Evolutionary conservation across 306 rosid genomes (phyloP).

Genomic region (Lathyrus aphaca): DNA sequence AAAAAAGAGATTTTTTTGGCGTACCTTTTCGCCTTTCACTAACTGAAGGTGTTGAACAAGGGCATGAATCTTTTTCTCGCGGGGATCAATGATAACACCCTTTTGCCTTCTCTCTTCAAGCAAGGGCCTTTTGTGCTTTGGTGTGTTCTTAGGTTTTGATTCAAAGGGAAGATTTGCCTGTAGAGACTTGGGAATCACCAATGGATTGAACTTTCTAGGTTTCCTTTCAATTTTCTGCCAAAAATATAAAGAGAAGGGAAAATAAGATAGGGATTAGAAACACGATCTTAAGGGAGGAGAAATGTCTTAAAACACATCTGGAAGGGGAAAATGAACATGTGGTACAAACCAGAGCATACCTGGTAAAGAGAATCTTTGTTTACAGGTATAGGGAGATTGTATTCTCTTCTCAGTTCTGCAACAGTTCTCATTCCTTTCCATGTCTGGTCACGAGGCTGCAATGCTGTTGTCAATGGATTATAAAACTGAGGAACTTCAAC

Average conservation of each 20-base stretch:
- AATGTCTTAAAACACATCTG: not conserved
- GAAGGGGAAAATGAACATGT: not conserved
- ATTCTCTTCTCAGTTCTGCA: slow-evolving; percentile 85
- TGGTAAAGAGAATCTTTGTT: slow-evolving; percentile 91
- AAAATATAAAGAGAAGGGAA: slow-evolving; percentile 4
- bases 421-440: slow-evolving; percentile 96
- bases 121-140: slow-evolving; percentile 48
- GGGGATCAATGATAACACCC: slow-evolving; percentile 78
- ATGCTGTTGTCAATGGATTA: slow-evolving; percentile 83
- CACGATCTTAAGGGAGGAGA: not conserved
- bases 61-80: slow-evolving; percentile 63
- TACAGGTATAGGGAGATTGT: slow-evolving; percentile 66
- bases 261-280: not conserved
- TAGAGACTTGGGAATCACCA: slow-evolving; percentile 82
- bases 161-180: slow-evolving; percentile 72
- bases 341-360: slow-evolving; percentile 51
- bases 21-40: slow-evolving; percentile 68
- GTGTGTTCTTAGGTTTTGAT: slow-evolving; percentile 72
- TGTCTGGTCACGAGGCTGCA: slow-evolving; percentile 77
- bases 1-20: not conserved
- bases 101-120: slow-evolving; percentile 72
- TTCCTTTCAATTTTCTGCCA: slow-evolving; percentile 81
- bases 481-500: slow-evolving; percentile 80
- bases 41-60: slow-evolving; percentile 69
- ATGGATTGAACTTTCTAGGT: slow-evolving; percentile 71